phyloP scores from a whole-genome alignment of 352 stramenopile genomes.

The Phytophthora meadii region DNA sequence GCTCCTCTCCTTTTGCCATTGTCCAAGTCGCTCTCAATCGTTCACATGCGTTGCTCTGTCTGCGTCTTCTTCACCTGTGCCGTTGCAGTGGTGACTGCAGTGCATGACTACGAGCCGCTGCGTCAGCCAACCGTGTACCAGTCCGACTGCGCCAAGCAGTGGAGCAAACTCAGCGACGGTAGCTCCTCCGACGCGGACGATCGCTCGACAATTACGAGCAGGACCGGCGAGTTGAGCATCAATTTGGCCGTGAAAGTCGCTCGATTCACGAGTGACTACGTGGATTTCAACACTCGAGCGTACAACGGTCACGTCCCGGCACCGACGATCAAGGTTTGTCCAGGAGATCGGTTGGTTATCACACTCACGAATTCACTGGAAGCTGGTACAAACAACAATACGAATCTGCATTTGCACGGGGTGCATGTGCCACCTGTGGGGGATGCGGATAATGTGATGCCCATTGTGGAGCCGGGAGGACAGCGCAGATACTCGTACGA shows the following conservation, averaged over 20 bases:
- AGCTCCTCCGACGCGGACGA: conserved; percentile 21
- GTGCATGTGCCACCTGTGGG: conserved; percentile 70
- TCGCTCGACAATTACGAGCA: conserved; percentile 46
- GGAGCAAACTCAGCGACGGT: conserved; percentile 31
- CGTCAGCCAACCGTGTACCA: conserved; percentile 48
- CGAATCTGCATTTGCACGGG: conserved; percentile 78
- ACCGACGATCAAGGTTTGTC: conserved; percentile 79
- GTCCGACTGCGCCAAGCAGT: conserved; percentile 54
- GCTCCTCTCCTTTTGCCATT: conserved; percentile 30
- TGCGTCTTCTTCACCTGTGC: conserved; percentile 19
- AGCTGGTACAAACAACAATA: conserved; percentile 60
- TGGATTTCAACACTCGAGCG: conserved; percentile 77
- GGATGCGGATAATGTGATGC: conserved; percentile 67
- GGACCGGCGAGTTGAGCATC: conserved; percentile 57
- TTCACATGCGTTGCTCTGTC: conserved; percentile 23
- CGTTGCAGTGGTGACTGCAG: conserved; percentile 11
- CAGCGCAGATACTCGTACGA: conserved; percentile 68
- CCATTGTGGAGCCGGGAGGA: conserved; percentile 52
- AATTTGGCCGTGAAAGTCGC: conserved; percentile 63
- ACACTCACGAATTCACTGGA: conserved; percentile 64
- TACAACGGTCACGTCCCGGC: conserved; percentile 73
- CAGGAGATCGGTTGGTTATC: conserved; percentile 65
- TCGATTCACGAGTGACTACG: conserved; percentile 76
- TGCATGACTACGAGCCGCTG: conserved; percentile 53
- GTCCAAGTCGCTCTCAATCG: conserved; percentile 9